Evolutionary conservation across 2,329 filamentous ascomycete species (phyloP), one percentile per base, ranked within the genome.

Genomic region (Blastomyces parvus): DNA sequence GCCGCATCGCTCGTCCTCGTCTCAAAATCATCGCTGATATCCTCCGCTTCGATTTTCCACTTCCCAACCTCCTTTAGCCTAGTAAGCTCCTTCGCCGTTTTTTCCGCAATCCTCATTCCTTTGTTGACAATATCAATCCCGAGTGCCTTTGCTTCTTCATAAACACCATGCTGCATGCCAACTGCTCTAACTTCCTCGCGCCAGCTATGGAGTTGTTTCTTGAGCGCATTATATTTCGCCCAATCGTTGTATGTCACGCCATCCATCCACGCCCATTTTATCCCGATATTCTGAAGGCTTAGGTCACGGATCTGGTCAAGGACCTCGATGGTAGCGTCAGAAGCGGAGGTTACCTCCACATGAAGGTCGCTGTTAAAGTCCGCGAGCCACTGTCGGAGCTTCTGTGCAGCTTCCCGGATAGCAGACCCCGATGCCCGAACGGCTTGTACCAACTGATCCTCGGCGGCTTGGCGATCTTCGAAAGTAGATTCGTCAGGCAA

Each of bases 191-290:
- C 86, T 68, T 95, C 90, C 44, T 85, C 82, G 62, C 90, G 88
- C 91, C 93, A 97, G 70, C 90, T 86, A 58, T 88, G 87, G 61
- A 97, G 89, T 14, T 89, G 88, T 62, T 84, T 85, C 78, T 90
- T 95, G 64, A 99, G 81, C 64, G 89, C 86, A 74, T 97, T 91
- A 72, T 96, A 99, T 74, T 93, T 94, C 64, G 88, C 86, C 94
- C 94, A 99, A 74, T 99, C 91, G 74, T 95, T 92, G 81, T 99
- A 97, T 1, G 93, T 96, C 65, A 99, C 85, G 40, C 91, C 91
- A 64, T 97, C 91, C 78, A 91, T 94, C 88, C 90, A 96, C 14
- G 93, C 91, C 92, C 94, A 99, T 64, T 79, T 83, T 86, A 95
- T 93, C 63, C 92, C 92, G 62, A 97, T 91, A 74, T 95, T 90